These are phyloP conservation scores for Marasmius fiardii DNA, from an alignment of 1,284 basidiomycete genomes.

Conservation along the genomic window DNA sequence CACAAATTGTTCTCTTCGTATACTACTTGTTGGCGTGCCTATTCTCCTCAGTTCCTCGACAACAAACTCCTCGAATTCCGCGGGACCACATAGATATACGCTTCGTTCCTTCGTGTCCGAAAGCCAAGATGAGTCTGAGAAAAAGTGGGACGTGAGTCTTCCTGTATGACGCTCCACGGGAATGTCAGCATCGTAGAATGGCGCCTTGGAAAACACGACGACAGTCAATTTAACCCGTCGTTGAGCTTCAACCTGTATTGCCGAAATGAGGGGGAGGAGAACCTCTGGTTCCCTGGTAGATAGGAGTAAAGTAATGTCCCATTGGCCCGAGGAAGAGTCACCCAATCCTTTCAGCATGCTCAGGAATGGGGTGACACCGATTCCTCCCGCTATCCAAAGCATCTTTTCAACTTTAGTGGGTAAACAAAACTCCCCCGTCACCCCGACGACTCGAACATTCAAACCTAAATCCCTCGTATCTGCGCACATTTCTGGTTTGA, in stretches of 20 bases:
- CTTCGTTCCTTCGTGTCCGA: conserved; percentile 18
- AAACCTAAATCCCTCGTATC: conserved; percentile 36
- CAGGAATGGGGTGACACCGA: conserved; percentile 58
- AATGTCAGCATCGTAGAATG: conserved; percentile 11
- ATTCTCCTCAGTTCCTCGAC: conserved; percentile 23
- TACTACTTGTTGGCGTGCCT: conserved; percentile 25
- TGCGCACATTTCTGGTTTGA: conserved; percentile 34
- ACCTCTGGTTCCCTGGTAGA: conserved; percentile 49
- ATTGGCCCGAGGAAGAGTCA: conserved; percentile 15
- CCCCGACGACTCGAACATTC: conserved; percentile 33
- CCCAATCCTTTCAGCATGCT: conserved; percentile 39
- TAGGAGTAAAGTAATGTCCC: conserved; percentile 41
- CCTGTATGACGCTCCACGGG: conserved; percentile 21
- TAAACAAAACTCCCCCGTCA: conserved; percentile 37
- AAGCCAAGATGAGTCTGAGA: conserved; percentile 16
- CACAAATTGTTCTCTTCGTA: conserved; percentile 34
- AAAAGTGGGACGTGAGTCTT: conserved; percentile 25
- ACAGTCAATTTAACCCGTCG: background rate
- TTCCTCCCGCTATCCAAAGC: conserved; percentile 55
- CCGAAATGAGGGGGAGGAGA: conserved; percentile 33
- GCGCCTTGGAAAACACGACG: conserved; percentile 8
- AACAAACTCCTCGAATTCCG: conserved; percentile 30
- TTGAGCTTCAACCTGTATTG: conserved; percentile 20
- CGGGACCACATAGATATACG: conserved; percentile 37
- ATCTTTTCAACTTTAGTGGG: conserved; percentile 24